Evolutionary conservation across 2,329 filamentous ascomycete species (phyloP).

Genomic region (Pseudogymnoascus sp.): DNA sequence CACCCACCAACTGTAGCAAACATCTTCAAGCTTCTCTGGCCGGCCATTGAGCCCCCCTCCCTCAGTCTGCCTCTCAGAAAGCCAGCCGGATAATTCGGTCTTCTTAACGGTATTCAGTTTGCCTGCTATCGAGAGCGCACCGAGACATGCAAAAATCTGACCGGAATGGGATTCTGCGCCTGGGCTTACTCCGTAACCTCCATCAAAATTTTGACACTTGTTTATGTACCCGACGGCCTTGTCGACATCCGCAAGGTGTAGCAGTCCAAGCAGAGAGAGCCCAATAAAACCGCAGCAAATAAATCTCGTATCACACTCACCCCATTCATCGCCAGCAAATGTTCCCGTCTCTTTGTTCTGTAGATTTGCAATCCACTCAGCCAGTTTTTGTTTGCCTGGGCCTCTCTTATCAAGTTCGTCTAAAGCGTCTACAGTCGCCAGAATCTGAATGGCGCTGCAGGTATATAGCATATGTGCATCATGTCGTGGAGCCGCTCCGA

Average conservation of each 20-base stretch:
- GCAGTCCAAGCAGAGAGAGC: slow-evolving; percentile 70
- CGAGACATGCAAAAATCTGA: slow-evolving; percentile 92
- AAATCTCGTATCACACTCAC: slow-evolving; percentile 91
- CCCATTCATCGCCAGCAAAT: slow-evolving; percentile 93
- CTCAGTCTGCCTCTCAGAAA: slow-evolving; percentile 84
- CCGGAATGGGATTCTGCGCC: slow-evolving; percentile 92
- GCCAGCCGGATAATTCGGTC: slow-evolving; percentile 78
- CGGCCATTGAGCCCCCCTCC: slow-evolving; percentile 87
- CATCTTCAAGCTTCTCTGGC: slow-evolving; percentile 91
- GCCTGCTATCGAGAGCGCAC: slow-evolving; percentile 74
- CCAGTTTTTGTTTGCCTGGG: slow-evolving; percentile 51
- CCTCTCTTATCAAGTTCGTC: slow-evolving; percentile 70
- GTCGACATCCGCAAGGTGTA: slow-evolving; percentile 68
- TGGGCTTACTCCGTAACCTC: slow-evolving; percentile 82
- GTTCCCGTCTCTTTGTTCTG: slow-evolving; percentile 78
- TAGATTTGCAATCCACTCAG: slow-evolving; percentile 74
- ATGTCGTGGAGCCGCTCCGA: slow-evolving; percentile 88
- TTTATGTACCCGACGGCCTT: slow-evolving; percentile 74
- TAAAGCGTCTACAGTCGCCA: slow-evolving; percentile 78
- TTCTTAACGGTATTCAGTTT: slow-evolving; percentile 74
- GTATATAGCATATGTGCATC: slow-evolving; percentile 96
- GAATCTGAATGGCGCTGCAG: slow-evolving; percentile 87
- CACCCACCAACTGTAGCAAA: slow-evolving; percentile 99
- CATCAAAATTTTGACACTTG: slow-evolving; percentile 86
- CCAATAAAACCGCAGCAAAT: slow-evolving; percentile 86